Base-by-base conservation (phyloP, 2,329 filamentous ascomycete species). In the Pseudogymnoascus sp. region DNA sequence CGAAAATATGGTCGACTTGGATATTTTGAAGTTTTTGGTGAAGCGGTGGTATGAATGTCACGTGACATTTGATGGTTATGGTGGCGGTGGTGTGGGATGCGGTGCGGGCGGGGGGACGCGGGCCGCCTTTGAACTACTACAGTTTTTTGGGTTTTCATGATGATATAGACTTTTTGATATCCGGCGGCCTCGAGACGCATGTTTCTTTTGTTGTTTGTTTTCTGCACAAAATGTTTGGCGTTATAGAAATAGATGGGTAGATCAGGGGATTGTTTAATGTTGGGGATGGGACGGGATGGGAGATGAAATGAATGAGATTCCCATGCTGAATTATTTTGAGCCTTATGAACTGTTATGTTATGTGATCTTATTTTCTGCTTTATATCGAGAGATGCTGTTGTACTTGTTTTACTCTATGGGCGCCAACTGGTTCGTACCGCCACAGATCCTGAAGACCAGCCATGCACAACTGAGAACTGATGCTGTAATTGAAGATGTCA, bases 141-240 rank as follows among this genome's bases (percentile, higher is more conserved):
- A 52, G 41, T 30, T 52, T 30, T 52, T 52, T 52, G 45, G 45
- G 45, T 30, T 52, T 52, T 52, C 45, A 52, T 52, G 45, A 52
- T 30, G 45, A 52, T 52, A 52, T 52, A 52, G 45, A 52, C 45
- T 52, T 52, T 41, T 52, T 30, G 45, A 52, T 52, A 52, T 52
- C 45, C 45, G 45, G 45, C 45, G 45, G 45, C 45, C 45, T 52
- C 45, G 45, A 52, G 45, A 52, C 45, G 45, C 45, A 52, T 52
- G 45, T 52, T 52, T 52, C 45, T 7, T 52, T 52, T 48, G 39
- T 48, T 28, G 4, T 48, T 48, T 28, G 13, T 28, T 45, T 30
- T 30, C 3, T 52, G 26, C 45, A 52, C 26, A 45, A 45, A 48
- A 48, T 52, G 45, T 52, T 52, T 52, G 45, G 45, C 45, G 45